These are phyloP conservation scores for Russula compacta DNA, from an alignment of 768 basidiomycete species.

Conservation along the genomic window DNA sequence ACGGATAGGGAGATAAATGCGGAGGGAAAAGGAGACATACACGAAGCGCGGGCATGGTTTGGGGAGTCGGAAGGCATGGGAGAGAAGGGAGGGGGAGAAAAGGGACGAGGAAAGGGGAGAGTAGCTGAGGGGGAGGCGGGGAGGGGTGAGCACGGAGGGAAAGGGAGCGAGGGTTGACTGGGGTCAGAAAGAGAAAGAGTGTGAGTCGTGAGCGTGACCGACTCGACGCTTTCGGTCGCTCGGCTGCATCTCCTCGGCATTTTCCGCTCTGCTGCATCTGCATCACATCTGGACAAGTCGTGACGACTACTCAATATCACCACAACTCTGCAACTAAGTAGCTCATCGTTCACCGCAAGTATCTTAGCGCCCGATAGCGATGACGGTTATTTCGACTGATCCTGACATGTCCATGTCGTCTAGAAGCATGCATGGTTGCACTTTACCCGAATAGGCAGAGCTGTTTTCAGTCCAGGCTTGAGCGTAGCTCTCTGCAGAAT, in stretches of 20 bases:
- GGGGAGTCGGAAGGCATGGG: conserved; percentile 61
- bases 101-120: conserved; percentile 21
- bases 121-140: conserved; percentile 6
- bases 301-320: too few species aligned
- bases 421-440: too few species aligned
- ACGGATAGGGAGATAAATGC: conserved; percentile 20
- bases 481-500: neutral
- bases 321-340: too few species aligned
- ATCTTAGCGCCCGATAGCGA: too few species aligned
- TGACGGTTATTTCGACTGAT: too few species aligned
- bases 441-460: too few species aligned
- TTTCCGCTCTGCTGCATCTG: neutral
- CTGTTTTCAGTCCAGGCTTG: too few species aligned
- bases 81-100: conserved; percentile 25
- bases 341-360: too few species aligned
- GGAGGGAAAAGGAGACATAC: conserved; percentile 29
- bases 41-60: conserved; percentile 41
- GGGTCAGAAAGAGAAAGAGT: neutral
- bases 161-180: neutral
- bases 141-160: conserved; percentile 12
- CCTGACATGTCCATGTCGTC: too few species aligned
- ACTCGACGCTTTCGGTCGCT: neutral
- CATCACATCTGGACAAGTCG: too few species aligned
- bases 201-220: conserved; percentile 4
- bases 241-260: neutral